Evolutionary conservation across 2,329 filamentous ascomycete genomes (phyloP).

Genomic region (Hymenoscyphus salicellus): DNA sequence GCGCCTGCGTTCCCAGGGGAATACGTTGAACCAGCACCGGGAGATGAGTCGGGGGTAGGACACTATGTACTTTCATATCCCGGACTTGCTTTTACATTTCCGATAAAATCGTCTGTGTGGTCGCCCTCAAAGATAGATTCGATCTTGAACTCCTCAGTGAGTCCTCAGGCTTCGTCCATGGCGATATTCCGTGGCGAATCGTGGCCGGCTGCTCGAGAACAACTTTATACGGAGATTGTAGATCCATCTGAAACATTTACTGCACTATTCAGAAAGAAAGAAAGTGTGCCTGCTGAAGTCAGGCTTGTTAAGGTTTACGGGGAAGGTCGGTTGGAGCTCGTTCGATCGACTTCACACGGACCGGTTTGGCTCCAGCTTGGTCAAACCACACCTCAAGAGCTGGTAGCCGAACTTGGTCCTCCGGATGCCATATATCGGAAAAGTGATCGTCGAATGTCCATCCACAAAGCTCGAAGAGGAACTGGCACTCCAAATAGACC

Average conservation of each 20-base stretch:
- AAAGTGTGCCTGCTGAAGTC: slow-evolving; percentile 83
- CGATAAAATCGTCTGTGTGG: slow-evolving; percentile 70
- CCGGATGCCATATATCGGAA: slow-evolving; percentile 93
- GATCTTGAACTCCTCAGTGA: slow-evolving; percentile 74
- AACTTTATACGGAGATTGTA: slow-evolving; percentile 71
- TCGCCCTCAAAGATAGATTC: slow-evolving; percentile 76
- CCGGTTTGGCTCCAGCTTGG: slow-evolving; percentile 73
- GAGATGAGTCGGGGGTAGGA: slow-evolving; percentile 55
- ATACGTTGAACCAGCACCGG: slow-evolving; percentile 66
- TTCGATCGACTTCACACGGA: slow-evolving; percentile 65
- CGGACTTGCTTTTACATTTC: slow-evolving; percentile 89
- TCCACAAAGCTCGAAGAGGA: slow-evolving; percentile 64
- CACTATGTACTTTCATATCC: slow-evolving; percentile 92
- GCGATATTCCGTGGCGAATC: slow-evolving; percentile 87
- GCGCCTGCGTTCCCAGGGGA: slow-evolving; percentile 93
- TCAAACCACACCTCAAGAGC: slow-evolving; percentile 85
- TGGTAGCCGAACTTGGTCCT: slow-evolving; percentile 85
- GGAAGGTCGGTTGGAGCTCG: slow-evolving; percentile 72
- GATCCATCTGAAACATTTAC: slow-evolving; percentile 71
- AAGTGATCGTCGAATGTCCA: slow-evolving; percentile 82
- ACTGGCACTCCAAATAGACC: slow-evolving; percentile 51
- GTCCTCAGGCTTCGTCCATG: slow-evolving; percentile 77
- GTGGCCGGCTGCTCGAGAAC: slow-evolving; percentile 78
- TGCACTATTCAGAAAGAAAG: slow-evolving; percentile 67
- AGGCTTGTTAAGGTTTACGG: slow-evolving; percentile 76